These are phyloP conservation scores for Ogataea hybrid DNA, from an alignment of 1,139 yeast species.

Conservation along the genomic window DNA sequence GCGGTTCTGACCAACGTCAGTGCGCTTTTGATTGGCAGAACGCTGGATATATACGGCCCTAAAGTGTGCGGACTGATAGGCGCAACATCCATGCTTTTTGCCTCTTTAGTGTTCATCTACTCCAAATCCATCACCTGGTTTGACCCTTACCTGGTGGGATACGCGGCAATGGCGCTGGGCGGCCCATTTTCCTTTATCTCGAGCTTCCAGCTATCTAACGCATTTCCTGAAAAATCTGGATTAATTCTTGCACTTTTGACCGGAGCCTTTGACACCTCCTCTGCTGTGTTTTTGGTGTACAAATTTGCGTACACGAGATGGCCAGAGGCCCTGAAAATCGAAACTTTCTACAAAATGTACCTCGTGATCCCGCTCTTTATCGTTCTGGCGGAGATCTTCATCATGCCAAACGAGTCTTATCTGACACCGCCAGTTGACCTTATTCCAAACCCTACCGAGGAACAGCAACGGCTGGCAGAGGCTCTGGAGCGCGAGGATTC, in stretches of 20 bases:
- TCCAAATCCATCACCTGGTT: slow-evolving; percentile 29
- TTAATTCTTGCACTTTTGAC: slow-evolving; percentile 43
- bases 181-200: slow-evolving; percentile 48
- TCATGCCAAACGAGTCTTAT: slow-evolving; percentile 55
- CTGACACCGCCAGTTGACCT: slow-evolving; percentile 33
- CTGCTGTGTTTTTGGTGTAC: slow-evolving; percentile 46
- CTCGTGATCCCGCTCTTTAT: slow-evolving; percentile 52
- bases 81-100: slow-evolving; percentile 41
- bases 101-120: slow-evolving; percentile 40
- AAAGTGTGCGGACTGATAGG: slow-evolving; percentile 53
- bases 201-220: slow-evolving; percentile 45
- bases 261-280: slow-evolving; percentile 46
- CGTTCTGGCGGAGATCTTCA: slow-evolving; percentile 43
- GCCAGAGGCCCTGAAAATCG: slow-evolving; percentile 29
- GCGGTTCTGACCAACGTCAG: slow-evolving; percentile 57
- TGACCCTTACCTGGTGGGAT: slow-evolving; percentile 43
- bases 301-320: slow-evolving; percentile 41
- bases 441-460: slow-evolving; percentile 30
- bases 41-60: slow-evolving; percentile 54
- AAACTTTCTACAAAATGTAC: slow-evolving; percentile 45
- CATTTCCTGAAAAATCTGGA: slow-evolving; percentile 46
- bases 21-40: slow-evolving; percentile 54
- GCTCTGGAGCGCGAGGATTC: slow-evolving; percentile 27
- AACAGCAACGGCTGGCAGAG: slow-evolving; percentile 26
- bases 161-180: slow-evolving; percentile 43